A percentile compares a stretch with the other conserved stretches of the same genome.
Evolutionary conservation across 2,329 filamentous ascomycete species (phyloP).

Genomic region (Aspergillus costaricaensis): DNA sequence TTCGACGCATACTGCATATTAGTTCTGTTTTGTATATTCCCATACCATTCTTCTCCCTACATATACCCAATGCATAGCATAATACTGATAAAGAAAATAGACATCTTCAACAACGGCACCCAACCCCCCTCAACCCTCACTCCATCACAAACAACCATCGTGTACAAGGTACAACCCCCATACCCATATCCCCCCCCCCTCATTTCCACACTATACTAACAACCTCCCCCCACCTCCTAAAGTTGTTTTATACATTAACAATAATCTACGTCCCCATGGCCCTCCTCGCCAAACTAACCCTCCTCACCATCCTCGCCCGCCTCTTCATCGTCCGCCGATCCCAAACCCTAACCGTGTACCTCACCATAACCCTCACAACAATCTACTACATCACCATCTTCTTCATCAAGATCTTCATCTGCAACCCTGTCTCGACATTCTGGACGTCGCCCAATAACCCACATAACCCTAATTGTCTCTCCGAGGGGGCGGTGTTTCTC

Average conservation of each 20-base stretch:
- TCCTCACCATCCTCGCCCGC: slow-evolving; percentile 16
- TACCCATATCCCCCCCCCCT: no score
- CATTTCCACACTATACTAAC: no score
- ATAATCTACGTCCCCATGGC: slow-evolving; percentile 18
- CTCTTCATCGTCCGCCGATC: slow-evolving; percentile 15
- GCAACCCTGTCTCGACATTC: slow-evolving; percentile 18
- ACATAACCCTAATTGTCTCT: slow-evolving; percentile 10
- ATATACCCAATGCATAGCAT: no score
- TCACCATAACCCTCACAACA: slow-evolving; percentile 12
- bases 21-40: background rate
- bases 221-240: no score
- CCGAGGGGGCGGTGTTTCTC: slow-evolving; percentile 15
- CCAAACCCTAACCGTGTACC: slow-evolving; percentile 14
- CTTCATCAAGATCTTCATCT: slow-evolving; percentile 23
- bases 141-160: background rate
- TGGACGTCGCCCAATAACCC: slow-evolving; percentile 9
- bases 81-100: background rate
- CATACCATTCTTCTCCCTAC: background rate
- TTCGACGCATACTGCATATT: background rate
- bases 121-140: background rate
- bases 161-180: background rate
- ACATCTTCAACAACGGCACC: background rate
- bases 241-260: slow-evolving; percentile 18
- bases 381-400: slow-evolving; percentile 20
- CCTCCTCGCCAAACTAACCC: slow-evolving; percentile 19